phyloP scores from a whole-genome alignment of 768 basidiomycete species.

The Mycena polygramma region DNA sequence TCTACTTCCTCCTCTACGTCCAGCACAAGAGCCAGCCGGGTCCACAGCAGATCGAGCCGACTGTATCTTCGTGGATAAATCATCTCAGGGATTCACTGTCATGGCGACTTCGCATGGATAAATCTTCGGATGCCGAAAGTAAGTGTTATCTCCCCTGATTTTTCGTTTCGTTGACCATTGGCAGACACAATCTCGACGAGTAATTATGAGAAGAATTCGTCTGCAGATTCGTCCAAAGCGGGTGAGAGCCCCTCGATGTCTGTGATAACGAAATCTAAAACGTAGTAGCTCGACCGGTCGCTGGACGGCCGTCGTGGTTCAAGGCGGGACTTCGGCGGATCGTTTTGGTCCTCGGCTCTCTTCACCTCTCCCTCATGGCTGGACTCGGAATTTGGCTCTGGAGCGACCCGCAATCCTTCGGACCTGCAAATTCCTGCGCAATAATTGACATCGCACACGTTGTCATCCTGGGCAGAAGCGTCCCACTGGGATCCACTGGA shows the following conservation, averaged over 20 bases:
- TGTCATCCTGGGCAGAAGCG: neutral
- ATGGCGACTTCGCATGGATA: too few species aligned
- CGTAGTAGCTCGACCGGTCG: neutral
- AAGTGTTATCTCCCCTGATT: too few species aligned
- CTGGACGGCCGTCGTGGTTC: neutral
- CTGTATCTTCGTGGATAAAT: neutral
- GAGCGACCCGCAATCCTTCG: slow-evolving; percentile 20
- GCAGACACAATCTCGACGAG: too few species aligned
- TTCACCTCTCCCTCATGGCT: slow-evolving; percentile 25
- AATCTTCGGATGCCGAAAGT: too few species aligned
- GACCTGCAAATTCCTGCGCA: neutral
- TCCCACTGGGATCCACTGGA: slow-evolving; percentile 6
- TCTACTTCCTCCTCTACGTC: slow-evolving; percentile 11
- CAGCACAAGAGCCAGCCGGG: neutral
- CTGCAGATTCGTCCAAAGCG: too few species aligned
- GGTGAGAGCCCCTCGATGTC: too few species aligned
- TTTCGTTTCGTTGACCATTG: too few species aligned
- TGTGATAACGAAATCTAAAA: too few species aligned
- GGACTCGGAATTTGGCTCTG: slow-evolving; percentile 29
- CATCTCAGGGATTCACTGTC: too few species aligned
- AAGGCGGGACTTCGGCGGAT: neutral
- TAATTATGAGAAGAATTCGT: too few species aligned
- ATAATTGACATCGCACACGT: neutral
- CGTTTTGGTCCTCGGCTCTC: slow-evolving; percentile 20
- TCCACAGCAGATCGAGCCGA: neutral